Base-by-base conservation (phyloP, 805 yeast genomes). In the Teunomyces panamensis region DNA sequence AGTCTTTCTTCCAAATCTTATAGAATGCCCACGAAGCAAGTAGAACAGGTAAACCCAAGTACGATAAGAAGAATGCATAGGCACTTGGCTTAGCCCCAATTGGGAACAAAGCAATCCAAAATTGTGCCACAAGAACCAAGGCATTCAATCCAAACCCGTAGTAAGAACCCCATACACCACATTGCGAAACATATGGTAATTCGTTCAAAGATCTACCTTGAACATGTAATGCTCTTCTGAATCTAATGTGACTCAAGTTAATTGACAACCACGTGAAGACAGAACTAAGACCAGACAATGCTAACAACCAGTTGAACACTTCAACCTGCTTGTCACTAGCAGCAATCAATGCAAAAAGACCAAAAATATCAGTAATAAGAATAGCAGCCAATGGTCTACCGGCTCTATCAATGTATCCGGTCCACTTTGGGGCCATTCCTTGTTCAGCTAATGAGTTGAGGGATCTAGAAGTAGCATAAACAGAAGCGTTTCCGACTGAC, bases 401-500 rank as follows among this genome's bases (percentile, higher is more conserved):
- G 20, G 71, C 71, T 56, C 81, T 73, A 62, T 84, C 89, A 54
- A 83, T 74, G 67, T 81, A 83, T 4, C 77, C 79, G 33, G 81
- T 71, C 50, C 77, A 62, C 52, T 69, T 67, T 47, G 89, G 89
- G 43, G 84, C 79, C 60, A 75, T 77, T 17, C 87, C 86, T 60
- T 80, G 81, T 43, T 77, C 84, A 14, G 85, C 82, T 52, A 85
- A 66, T 7, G 87, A 79, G 36, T 78, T 76, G 54, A 85, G 63
- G 16, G 86, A 78, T 71, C 90, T 80, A 7, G 89, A 83, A 52
- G 83, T 74, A 4, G 83, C 86, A 55, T 77, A 85, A 5, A 85
- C 83, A 10, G 85, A 76, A 9, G 89, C 78, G 61, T 85, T 84
- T 50, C 86, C 88, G 43, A 84, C 89, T 13, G 89, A 83, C 43